These are phyloP conservation scores for Cicer arietinum DNA, from an alignment of 306 rosid genomes.

Conservation along the genomic window DNA sequence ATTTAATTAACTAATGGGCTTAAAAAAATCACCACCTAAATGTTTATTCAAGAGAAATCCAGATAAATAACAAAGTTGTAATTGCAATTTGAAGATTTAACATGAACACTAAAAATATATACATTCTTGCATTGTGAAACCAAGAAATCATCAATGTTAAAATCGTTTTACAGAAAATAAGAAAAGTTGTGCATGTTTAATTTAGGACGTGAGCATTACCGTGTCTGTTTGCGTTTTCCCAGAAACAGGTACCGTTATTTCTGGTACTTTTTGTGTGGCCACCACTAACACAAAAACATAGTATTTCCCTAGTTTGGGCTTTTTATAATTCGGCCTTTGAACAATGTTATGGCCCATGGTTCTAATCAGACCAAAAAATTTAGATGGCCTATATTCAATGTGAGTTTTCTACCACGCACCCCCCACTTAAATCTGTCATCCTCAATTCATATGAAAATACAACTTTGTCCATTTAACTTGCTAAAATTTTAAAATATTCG, in stretches of 20 bases:
- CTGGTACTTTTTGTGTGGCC: not conserved
- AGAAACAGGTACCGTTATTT: slow-evolving; percentile 22
- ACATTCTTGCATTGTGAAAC: not conserved
- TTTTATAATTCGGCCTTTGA: not conserved
- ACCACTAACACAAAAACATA: not conserved
- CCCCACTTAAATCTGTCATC: too few species aligned
- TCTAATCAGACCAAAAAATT: too few species aligned
- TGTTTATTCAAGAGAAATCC: not conserved
- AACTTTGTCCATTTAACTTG: too few species aligned
- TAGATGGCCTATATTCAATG: too few species aligned
- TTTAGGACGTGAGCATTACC: not conserved
- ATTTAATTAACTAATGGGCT: too few species aligned
- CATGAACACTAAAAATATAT: not conserved
- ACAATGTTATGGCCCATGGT: too few species aligned
- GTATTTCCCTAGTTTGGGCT: not conserved
- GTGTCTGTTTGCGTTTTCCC: not conserved
- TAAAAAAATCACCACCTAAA: too few species aligned
- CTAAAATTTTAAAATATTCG: too few species aligned
- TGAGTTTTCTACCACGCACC: too few species aligned
- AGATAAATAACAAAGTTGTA: not conserved
- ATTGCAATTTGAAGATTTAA: not conserved
- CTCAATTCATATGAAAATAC: too few species aligned
- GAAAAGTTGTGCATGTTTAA: not conserved
- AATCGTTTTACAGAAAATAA: not conserved
- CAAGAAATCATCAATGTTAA: not conserved